These are phyloP conservation scores for Dionaea muscipula DNA, from an alignment of 179 eudicot genomes.

Conservation along the genomic window DNA sequence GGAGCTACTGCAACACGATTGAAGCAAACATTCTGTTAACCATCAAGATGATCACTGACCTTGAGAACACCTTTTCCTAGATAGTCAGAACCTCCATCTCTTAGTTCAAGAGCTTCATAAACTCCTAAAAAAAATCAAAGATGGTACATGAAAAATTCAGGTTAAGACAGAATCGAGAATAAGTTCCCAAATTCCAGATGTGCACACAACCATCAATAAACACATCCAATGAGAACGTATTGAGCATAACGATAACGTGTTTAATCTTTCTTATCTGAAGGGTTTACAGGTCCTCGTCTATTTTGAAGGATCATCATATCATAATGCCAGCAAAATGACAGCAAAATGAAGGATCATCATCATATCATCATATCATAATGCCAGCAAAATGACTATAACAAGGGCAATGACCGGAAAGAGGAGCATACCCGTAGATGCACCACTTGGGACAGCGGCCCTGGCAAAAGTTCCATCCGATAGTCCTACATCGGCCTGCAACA, in stretches of 20 bases:
- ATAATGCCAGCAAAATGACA: neutral
- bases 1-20: no score
- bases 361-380: no score
- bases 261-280: no score
- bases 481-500: conserved; percentile 7
- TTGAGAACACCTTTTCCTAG: conserved; percentile 85
- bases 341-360: no score
- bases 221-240: no score
- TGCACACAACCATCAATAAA: no score
- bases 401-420: neutral
- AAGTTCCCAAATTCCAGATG: no score
- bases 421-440: conserved; percentile 14
- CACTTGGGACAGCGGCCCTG: conserved; percentile 16
- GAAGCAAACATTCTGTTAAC: neutral
- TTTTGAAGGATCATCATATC: no score
- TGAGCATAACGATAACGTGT: neutral
- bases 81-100: conserved; percentile 86
- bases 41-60: conserved; percentile 24
- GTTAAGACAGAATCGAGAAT: no score
- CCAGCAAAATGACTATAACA: neutral
- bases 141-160: neutral
- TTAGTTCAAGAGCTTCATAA: conserved; percentile 79
- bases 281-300: no score
- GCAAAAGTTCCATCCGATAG: conserved; percentile 11
- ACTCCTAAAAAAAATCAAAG: conserved; percentile 33